These are phyloP conservation scores for Pseudofabraea citricarpa DNA, from an alignment of 2,329 filamentous ascomycete genomes.

Conservation along the genomic window DNA sequence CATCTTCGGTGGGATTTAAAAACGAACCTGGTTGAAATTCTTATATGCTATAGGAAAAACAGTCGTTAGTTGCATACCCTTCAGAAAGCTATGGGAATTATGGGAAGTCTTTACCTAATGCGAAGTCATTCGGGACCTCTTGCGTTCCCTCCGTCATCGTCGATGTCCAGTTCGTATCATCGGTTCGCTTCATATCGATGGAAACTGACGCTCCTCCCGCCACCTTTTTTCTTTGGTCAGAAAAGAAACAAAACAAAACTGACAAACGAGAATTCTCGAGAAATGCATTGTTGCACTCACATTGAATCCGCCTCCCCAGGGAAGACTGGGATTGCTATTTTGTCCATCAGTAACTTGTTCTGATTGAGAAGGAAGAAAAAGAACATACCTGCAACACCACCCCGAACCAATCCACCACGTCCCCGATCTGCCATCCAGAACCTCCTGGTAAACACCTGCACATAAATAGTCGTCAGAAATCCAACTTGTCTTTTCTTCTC, in stretches of 20 bases:
- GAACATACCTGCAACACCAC: constrained; percentile 31
- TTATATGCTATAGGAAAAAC: constrained; percentile 19
- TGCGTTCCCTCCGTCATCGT: constrained; percentile 27
- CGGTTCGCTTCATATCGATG: constrained; percentile 13
- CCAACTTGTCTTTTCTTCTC: no score
- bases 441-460: constrained; percentile 35
- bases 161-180: constrained; percentile 29
- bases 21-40: constrained; percentile 31
- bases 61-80: neutral
- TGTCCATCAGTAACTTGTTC: neutral
- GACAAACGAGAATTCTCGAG: no score
- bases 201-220: constrained; percentile 18
- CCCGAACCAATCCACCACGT: constrained; percentile 37
- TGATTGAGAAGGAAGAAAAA: neutral
- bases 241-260: no score
- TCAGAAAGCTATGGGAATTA: neutral
- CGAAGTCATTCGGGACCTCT: constrained; percentile 29
- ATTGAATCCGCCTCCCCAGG: constrained; percentile 36
- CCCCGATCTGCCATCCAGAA: constrained; percentile 34
- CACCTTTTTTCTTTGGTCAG: constrained; percentile 1
- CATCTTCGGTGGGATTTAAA: neutral
- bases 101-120: constrained; percentile 16
- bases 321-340: constrained; percentile 28
- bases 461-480: no score
- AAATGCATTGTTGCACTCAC: no score